Evolutionary conservation across 352 stramenopile genomes (phyloP).

Genomic region (Globisporangium cystogenes): DNA sequence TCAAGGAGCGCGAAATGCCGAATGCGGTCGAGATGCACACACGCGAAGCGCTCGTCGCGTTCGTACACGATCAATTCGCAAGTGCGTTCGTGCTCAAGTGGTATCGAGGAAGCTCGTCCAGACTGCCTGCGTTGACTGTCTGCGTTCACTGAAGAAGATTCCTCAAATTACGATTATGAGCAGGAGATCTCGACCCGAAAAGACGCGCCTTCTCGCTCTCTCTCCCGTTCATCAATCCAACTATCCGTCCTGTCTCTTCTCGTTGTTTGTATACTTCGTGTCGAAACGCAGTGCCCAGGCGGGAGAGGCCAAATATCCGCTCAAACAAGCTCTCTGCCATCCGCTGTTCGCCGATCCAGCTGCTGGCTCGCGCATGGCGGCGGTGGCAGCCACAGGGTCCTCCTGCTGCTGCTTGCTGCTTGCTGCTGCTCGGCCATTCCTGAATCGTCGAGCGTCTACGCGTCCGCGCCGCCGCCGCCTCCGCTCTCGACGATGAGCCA

Average conservation of each 20-base stretch:
- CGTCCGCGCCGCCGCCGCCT: not conserved
- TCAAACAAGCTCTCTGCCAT: not conserved
- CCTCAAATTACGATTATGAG: not conserved
- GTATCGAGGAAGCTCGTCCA: no score
- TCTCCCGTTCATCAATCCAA: not conserved
- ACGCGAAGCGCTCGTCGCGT: no score
- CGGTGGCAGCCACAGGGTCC: no score
- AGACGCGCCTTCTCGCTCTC: not conserved
- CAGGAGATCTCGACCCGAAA: not conserved
- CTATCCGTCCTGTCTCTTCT: not conserved
- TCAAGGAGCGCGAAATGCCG: not conserved
- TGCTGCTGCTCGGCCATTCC: not conserved
- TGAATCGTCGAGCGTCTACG: not conserved
- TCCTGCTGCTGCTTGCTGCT: not conserved
- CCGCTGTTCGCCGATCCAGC: no score
- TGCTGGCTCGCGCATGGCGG: no score
- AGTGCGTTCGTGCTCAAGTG: no score
- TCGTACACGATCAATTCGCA: no score
- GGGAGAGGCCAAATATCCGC: not conserved
- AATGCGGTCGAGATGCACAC: not conserved
- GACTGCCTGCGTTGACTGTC: no score
- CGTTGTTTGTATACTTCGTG: not conserved
- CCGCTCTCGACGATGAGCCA: conserved; percentile 6
- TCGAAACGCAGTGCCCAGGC: not conserved
- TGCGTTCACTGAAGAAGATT: no score